phyloP scores from a whole-genome alignment of 2,329 filamentous ascomycete genomes.

The Cytospora paraplurivora region DNA sequence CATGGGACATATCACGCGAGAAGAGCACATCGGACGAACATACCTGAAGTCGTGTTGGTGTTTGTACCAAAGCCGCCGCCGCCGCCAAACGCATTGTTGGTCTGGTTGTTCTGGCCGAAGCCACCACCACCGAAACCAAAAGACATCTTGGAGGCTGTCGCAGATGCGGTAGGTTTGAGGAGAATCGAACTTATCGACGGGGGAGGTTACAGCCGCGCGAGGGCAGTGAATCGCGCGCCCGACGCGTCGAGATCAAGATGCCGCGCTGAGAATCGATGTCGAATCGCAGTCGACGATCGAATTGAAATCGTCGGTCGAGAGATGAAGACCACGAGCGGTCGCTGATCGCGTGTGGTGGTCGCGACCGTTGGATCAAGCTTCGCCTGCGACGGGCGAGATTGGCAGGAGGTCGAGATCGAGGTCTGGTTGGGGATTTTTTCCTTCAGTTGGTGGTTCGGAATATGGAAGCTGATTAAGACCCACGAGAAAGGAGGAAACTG shows the following conservation, averaged over 20 bases:
- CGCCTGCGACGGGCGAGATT: constrained; percentile 5
- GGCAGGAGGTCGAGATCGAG: constrained; percentile 7
- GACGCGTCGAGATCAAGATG: constrained; percentile 35
- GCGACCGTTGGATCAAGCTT: constrained; percentile 11
- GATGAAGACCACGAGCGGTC: background rate
- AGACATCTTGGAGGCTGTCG: constrained; percentile 50
- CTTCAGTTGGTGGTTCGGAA: constrained; percentile 16
- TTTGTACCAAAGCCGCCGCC: constrained; percentile 52
- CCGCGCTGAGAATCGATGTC: constrained; percentile 5
- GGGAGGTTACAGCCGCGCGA: constrained; percentile 27
- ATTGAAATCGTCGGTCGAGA: background rate
- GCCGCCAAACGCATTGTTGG: constrained; percentile 35
- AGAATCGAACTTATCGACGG: constrained; percentile 14
- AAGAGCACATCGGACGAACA: constrained; percentile 37
- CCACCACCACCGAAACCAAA: constrained; percentile 57
- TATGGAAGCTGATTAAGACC: background rate
- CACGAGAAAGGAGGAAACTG: background rate
- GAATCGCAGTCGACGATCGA: constrained; percentile 22
- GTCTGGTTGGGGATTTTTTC: constrained; percentile 14
- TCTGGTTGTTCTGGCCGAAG: constrained; percentile 62
- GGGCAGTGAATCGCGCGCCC: constrained; percentile 34
- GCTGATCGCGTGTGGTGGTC: constrained; percentile 9
- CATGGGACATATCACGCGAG: constrained; percentile 27
- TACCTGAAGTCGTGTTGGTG: constrained; percentile 54
- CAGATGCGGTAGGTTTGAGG: constrained; percentile 20